Percentiles rank a stretch among this genome's conserved stretches.
These are phyloP conservation scores for Ustilago trichophora DNA, from an alignment of 1,284 basidiomycete genomes.

Conservation along the genomic window DNA sequence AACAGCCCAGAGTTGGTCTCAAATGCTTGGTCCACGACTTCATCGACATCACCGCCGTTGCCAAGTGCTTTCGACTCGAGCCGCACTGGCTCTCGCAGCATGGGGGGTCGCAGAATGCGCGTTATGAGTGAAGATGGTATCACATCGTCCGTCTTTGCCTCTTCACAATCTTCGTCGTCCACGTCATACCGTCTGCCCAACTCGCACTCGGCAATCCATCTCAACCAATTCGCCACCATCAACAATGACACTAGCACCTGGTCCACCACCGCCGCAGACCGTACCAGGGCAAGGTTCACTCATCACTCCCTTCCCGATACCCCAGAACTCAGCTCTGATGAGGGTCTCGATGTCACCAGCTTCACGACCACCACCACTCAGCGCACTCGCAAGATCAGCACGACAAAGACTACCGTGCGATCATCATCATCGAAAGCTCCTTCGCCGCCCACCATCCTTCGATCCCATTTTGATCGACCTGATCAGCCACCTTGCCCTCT, in stretches of 20 bases:
- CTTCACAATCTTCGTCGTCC: background rate
- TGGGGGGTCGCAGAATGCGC: slow-evolving; percentile 31
- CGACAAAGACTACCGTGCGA: slow-evolving; percentile 19
- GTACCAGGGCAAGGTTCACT: background rate
- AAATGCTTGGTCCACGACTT: slow-evolving; percentile 1
- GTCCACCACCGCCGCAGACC: slow-evolving; percentile 6
- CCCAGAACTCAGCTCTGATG: slow-evolving; percentile 49
- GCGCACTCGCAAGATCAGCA: slow-evolving; percentile 28
- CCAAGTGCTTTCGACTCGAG: slow-evolving; percentile 11
- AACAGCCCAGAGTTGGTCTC: slow-evolving; percentile 27
- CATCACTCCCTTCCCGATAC: slow-evolving; percentile 34
- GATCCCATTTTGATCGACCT: slow-evolving; percentile 35
- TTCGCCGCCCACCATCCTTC: slow-evolving; percentile 35
- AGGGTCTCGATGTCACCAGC: slow-evolving; percentile 24
- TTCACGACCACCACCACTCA: slow-evolving; percentile 32
- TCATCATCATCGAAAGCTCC: slow-evolving; percentile 7
- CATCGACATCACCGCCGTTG: background rate
- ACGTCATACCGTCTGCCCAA: slow-evolving; percentile 16
- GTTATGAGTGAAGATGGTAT: slow-evolving; percentile 53
- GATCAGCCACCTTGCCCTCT: slow-evolving; percentile 16
- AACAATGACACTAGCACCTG: slow-evolving; percentile 2
- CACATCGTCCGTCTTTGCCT: slow-evolving; percentile 14
- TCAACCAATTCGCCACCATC: slow-evolving; percentile 13
- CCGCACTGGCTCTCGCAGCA: slow-evolving; percentile 26
- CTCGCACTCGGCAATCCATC: slow-evolving; percentile 26